Conservation (phyloP, 148 eudicot genomes). For the Drosera capensis region DNA sequence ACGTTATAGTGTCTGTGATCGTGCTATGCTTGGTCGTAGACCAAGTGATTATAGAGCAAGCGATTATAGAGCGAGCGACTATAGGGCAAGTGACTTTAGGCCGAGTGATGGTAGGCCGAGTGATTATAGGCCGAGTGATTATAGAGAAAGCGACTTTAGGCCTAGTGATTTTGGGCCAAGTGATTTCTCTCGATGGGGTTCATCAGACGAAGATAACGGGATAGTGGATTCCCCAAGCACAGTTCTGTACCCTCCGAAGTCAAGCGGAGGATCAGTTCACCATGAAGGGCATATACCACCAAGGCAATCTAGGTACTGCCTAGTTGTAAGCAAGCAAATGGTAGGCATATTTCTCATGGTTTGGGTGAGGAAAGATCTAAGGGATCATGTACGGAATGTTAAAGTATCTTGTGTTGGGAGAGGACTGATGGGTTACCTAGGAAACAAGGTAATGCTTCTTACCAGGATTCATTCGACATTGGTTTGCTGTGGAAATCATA, state of each 20-base stretch:
- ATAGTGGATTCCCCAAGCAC: constrained; percentile 77
- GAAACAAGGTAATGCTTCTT: constrained; percentile 60
- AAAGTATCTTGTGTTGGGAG: constrained; percentile 92
- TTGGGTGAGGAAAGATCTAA: constrained; percentile 77
- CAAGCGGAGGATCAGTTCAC: constrained; percentile 26
- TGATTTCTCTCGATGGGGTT: constrained; percentile 79
- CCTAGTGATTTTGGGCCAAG: constrained; percentile 61
- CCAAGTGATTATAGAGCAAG: constrained; percentile 30
- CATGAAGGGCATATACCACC: constrained; percentile 29
- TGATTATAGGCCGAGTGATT: constrained; percentile 35
- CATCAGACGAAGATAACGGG: constrained; percentile 75
- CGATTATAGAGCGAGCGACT: constrained; percentile 44
- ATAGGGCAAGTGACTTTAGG: constrained; percentile 19
- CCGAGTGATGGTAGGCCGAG: constrained; percentile 33
- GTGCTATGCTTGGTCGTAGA: constrained; percentile 66
- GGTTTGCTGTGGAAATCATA: not conserved
- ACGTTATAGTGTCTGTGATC: constrained; percentile 84
- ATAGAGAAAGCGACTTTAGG: constrained; percentile 20
- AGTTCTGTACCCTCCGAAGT: constrained; percentile 47
- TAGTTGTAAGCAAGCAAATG: constrained; percentile 91
- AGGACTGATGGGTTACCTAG: constrained; percentile 98
- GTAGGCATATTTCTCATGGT: constrained; percentile 81
- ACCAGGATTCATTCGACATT: not conserved
- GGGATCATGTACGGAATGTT: constrained; percentile 68
- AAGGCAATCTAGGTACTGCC: constrained; percentile 49